These are phyloP conservation scores for Cucurbita ficifolia DNA, from an alignment of 306 rosid genomes.

Conservation along the genomic window DNA sequence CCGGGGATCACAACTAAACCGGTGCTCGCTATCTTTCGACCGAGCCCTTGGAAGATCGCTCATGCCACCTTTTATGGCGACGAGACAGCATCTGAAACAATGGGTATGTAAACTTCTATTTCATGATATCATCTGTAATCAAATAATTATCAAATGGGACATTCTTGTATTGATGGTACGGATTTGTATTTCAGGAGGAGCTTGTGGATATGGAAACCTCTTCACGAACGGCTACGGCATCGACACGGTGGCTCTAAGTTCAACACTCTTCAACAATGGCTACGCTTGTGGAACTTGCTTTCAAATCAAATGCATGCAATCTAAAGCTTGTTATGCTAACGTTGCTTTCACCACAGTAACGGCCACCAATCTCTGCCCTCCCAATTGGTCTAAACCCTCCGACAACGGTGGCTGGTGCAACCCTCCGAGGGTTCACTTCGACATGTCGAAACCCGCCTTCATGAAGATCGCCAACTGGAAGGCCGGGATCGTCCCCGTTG, in stretches of 20 bases:
- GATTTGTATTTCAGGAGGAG: constrained; percentile 42
- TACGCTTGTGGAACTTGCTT: constrained; percentile 74
- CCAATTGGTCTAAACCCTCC: constrained; percentile 57
- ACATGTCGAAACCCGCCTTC: constrained; percentile 90
- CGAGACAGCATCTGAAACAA: constrained; percentile 69
- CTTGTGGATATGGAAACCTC: constrained; percentile 85
- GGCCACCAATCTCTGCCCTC: constrained; percentile 87
- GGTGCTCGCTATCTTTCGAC: constrained; percentile 20
- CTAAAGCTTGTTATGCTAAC: constrained; percentile 29
- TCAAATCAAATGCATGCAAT: constrained; percentile 57
- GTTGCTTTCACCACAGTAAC: constrained; percentile 51
- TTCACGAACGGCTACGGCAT: constrained; percentile 63
- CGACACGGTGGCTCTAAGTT: constrained; percentile 65
- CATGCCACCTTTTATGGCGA: constrained; percentile 90
- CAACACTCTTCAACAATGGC: constrained; percentile 66
- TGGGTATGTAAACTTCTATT: constrained; percentile 28
- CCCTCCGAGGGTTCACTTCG: constrained; percentile 74
- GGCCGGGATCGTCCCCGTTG: constrained; percentile 63
- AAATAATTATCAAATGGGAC: too few relatives aligned
- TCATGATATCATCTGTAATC: background rate
- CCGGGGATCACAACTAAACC: constrained; percentile 12
- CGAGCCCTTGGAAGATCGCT: constrained; percentile 58
- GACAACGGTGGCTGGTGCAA: constrained; percentile 89
- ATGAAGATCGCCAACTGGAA: constrained; percentile 70
- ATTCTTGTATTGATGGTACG: background rate